Base-by-base conservation (phyloP, 2,329 filamentous ascomycete species). In the Cadophora sp. region DNA sequence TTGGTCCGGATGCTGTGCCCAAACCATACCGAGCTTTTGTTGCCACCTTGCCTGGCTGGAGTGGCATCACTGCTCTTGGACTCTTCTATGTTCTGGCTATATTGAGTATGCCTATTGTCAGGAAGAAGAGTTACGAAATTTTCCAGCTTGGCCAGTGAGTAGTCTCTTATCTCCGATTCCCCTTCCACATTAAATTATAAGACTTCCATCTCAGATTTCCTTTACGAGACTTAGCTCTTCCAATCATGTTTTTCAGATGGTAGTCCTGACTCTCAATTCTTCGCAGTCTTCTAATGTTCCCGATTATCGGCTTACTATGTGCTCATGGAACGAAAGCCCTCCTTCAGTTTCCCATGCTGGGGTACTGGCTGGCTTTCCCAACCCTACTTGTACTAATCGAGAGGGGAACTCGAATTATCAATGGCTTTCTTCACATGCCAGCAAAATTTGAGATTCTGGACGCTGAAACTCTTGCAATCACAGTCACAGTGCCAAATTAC, bases 341-440 rank as follows among this genome's bases (percentile, higher is more conserved):
- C 0, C 73, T 88, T 0, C 85, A 87, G 70, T 83, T 78, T 75
- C 84, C 86, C 1, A 87, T 88, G 82, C 81, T 88, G 19, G 86
- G 85, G 1, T 87, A 86, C 73, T 86, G 84, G 75, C 80, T 88
- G 1, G 84, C 84, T 1, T 81, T 87, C 27, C 86, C 85, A 0
- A 83, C 84, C 0, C 77, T 87, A 0, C 73, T 88, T 0, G 81
- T 88, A 1, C 69, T 87, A 0, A 69, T 81, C 0, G 86, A 88
- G 72, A 80, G 86, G 1, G 63, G 75, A 0, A 79, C 80, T n/a
- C 81, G 86, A 9, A 48, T 87, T 0, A 71, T 79, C 1, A 76
- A 83, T 0, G 84, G 85, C 0, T 85, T 87, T 70, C 79, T 82
- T 60, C 79, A 75, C 7, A 81, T 87, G n/a, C 75, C 78, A 2